Percentiles rank a stretch among this genome's conserved stretches.
Evolutionary conservation across 192 early-diverging fungal species (phyloP).

Genomic region (Coemansia sp.): DNA sequence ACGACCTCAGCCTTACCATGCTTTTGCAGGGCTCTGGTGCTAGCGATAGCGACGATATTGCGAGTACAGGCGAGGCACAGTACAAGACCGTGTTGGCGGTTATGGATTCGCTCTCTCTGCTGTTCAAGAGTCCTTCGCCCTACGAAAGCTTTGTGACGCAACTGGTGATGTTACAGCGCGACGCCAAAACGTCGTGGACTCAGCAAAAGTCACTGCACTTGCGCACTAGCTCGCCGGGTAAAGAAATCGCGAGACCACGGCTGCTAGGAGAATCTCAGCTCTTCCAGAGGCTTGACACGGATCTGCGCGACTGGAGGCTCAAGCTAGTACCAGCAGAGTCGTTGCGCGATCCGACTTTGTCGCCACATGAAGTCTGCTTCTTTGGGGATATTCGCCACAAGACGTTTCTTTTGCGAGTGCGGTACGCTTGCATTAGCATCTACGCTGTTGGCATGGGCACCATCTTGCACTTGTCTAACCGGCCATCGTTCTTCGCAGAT

Average conservation of each 20-base stretch:
- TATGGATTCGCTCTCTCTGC: slow-evolving; percentile 13
- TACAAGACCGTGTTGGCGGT: not conserved
- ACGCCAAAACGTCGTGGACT: slow-evolving; percentile 21
- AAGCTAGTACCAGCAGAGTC: slow-evolving; percentile 11
- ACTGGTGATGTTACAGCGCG: slow-evolving; percentile 15
- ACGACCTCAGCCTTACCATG: slow-evolving; percentile 20
- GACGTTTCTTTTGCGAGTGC: slow-evolving; percentile 18
- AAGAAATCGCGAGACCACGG: not conserved
- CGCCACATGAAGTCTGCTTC: slow-evolving; percentile 8
- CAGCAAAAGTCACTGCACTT: not conserved
- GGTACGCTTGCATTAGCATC: slow-evolving; percentile 33
- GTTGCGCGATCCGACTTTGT: slow-evolving; percentile 9
- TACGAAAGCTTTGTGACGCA: slow-evolving; percentile 18
- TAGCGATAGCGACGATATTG: not conserved
- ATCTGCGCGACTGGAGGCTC: slow-evolving; percentile 10
- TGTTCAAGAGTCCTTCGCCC: slow-evolving; percentile 6
- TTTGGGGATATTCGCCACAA: slow-evolving; percentile 28
- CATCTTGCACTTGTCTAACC: slow-evolving; percentile 34
- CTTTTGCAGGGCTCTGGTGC: not conserved
- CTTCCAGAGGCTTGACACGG: slow-evolving; percentile 16
- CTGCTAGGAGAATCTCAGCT: slow-evolving; percentile 16
- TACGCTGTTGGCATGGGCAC: slow-evolving; percentile 17
- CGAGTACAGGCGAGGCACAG: not conserved
- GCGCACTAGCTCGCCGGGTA: not conserved
- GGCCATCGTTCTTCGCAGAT: slow-evolving; percentile 37